Percentiles rank a stretch among this genome's conserved stretches.
These are phyloP conservation scores for Emergomyces orientalis DNA, from an alignment of 2,329 filamentous ascomycete species.

Conservation along the genomic window DNA sequence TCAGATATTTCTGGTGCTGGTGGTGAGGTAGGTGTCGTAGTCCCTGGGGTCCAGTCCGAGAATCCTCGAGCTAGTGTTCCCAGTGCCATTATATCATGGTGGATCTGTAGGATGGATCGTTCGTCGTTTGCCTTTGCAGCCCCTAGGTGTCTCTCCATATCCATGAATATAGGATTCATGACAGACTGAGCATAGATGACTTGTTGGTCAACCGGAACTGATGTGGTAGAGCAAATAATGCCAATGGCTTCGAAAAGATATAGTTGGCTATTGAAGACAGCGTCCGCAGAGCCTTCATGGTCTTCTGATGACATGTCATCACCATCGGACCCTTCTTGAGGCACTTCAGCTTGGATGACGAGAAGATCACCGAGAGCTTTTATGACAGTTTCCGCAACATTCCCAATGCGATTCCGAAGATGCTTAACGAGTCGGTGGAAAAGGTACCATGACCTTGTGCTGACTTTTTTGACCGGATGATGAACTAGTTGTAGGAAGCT, in stretches of 20 bases:
- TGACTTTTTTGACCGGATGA: constrained; percentile 76
- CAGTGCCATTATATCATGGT: constrained; percentile 93
- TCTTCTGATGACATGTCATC: constrained; percentile 95
- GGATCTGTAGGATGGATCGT: constrained; percentile 75
- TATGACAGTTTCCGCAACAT: constrained; percentile 84
- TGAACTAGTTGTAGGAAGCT: constrained; percentile 87
- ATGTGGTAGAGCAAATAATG: constrained; percentile 72
- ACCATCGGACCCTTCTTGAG: constrained; percentile 63
- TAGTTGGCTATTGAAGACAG: constrained; percentile 81
- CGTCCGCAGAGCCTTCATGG: constrained; percentile 79
- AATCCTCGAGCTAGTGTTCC: constrained; percentile 88
- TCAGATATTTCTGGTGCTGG: constrained; percentile 61
- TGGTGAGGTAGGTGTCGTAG: constrained; percentile 41
- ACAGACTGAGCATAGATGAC: constrained; percentile 78
- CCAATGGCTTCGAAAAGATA: constrained; percentile 93
- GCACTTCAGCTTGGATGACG: constrained; percentile 80
- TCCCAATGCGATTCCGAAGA: constrained; percentile 70
- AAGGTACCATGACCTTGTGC: constrained; percentile 90
- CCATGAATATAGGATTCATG: constrained; percentile 79
- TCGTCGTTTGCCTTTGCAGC: constrained; percentile 72
- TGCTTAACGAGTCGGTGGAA: constrained; percentile 90
- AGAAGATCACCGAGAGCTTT: constrained; percentile 81
- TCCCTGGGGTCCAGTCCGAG: constrained; percentile 71
- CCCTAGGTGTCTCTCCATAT: constrained; percentile 71
- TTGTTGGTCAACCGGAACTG: constrained; percentile 74